Evolutionary conservation across 805 yeast genomes (phyloP).

Genomic region (Yueomyces sinensis): DNA sequence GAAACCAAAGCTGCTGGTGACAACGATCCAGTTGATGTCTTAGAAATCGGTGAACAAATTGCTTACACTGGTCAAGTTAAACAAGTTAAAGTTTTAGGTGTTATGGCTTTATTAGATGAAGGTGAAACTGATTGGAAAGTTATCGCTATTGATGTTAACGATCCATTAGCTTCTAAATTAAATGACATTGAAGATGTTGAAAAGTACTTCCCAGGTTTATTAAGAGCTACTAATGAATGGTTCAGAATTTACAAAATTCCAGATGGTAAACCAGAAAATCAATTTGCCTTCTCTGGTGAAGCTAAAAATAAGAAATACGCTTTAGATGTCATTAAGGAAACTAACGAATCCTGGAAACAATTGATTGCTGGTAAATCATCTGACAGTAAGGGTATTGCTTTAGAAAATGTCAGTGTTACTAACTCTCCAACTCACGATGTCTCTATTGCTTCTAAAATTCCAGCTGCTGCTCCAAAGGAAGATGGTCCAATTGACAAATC

Average conservation of each 20-base stretch:
- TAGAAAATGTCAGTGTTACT: constrained; percentile 63
- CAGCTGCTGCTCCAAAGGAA: constrained; percentile 57
- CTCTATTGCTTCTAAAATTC: constrained; percentile 36
- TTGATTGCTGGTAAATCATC: constrained; percentile 51
- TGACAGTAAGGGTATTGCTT: constrained; percentile 52
- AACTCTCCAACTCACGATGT: constrained; percentile 41
- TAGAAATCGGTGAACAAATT: constrained; percentile 65
- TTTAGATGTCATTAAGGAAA: constrained; percentile 68
- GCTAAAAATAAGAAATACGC: constrained; percentile 83
- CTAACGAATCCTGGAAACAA: constrained; percentile 72
- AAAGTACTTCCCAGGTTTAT: constrained; percentile 78
- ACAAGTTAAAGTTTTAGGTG: constrained; percentile 86
- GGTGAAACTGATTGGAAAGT: constrained; percentile 90
- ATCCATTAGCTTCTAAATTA: constrained; percentile 78
- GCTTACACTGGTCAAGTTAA: constrained; percentile 61
- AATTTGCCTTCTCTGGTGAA: constrained; percentile 93
- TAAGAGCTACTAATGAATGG: constrained; percentile 95
- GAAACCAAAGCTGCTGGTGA: constrained; percentile 65
- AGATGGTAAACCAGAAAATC: constrained; percentile 94
- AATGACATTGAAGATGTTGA: constrained; percentile 87
- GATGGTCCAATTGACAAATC: constrained; percentile 96
- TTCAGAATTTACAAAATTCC: constrained; percentile 96
- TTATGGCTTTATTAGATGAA: constrained; percentile 88
- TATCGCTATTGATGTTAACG: constrained; percentile 75
- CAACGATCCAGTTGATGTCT: constrained; percentile 76